These are phyloP conservation scores for Akanthomyces dipterigenus DNA, from an alignment of 2,329 filamentous ascomycete genomes.

Conservation along the genomic window DNA sequence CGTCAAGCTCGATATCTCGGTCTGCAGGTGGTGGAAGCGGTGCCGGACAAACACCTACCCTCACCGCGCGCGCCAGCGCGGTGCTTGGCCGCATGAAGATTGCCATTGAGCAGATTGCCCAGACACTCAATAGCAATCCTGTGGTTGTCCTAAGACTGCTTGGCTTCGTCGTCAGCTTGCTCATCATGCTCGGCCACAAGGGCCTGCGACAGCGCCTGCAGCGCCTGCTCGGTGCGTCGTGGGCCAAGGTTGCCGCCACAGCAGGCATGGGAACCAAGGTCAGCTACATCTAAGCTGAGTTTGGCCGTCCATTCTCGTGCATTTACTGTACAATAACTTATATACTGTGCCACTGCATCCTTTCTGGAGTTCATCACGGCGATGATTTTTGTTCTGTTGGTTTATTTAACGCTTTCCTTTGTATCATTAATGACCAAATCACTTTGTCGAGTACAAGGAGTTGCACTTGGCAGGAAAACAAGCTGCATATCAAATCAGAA, in stretches of 20 bases:
- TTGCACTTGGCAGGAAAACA: background rate
- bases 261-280: constrained; percentile 97
- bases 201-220: constrained; percentile 69
- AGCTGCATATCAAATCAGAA: constrained; percentile 3
- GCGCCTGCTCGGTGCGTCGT: constrained; percentile 60
- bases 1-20: constrained; percentile 16
- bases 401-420: constrained; percentile 12
- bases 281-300: constrained; percentile 69
- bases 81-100: constrained; percentile 46
- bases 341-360: constrained; percentile 13
- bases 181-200: constrained; percentile 68
- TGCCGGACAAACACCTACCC: constrained; percentile 25
- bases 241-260: constrained; percentile 76
- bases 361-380: constrained; percentile 9
- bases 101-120: constrained; percentile 44
- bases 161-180: constrained; percentile 71
- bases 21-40: constrained; percentile 22
- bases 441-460: background rate
- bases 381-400: background rate
- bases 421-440: constrained; percentile 12
- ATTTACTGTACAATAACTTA: constrained; percentile 18
- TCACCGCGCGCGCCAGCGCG: constrained; percentile 43
- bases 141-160: constrained; percentile 55
- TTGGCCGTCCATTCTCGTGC: constrained; percentile 6
- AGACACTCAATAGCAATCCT: constrained; percentile 49